Evolutionary conservation across 345 rosid genomes (phyloP).

Genomic region (Noccaea bulbosa): DNA sequence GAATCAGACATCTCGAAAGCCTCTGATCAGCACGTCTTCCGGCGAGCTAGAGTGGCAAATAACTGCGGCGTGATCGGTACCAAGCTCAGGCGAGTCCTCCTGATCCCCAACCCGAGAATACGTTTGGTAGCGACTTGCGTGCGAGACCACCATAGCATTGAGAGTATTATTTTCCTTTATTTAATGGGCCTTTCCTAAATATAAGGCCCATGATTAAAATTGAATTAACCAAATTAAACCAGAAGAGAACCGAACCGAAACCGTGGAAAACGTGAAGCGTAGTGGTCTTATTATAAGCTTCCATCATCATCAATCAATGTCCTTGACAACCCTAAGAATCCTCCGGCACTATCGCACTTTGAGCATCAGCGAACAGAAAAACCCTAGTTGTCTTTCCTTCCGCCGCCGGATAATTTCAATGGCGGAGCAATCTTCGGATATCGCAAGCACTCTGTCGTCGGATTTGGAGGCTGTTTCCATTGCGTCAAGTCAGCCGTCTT

Average conservation of each 20-base stretch:
- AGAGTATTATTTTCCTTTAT: neutral
- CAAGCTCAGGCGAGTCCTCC: constrained; percentile 26
- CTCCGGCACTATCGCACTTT: neutral
- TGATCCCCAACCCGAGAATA: constrained; percentile 30
- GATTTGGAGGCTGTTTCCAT: constrained; percentile 20
- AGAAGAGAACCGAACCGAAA: constrained; percentile 4
- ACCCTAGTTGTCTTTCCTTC: neutral
- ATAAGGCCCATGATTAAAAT: constrained; percentile 4
- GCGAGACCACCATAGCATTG: constrained; percentile 16
- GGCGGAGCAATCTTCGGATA: constrained; percentile 20
- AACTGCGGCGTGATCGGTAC: constrained; percentile 33
- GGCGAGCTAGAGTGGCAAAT: constrained; percentile 3
- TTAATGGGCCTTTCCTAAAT: constrained; percentile 23
- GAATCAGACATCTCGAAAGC: constrained; percentile 42
- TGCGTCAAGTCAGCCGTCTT: constrained; percentile 8
- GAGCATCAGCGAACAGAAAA: neutral
- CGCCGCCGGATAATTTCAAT: constrained; percentile 28
- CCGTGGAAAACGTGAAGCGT: constrained; percentile 18
- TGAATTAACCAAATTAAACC: neutral
- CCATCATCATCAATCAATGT: constrained; percentile 18
- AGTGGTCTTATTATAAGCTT: neutral
- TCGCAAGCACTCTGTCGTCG: neutral
- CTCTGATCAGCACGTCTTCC: neutral
- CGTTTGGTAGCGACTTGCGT: constrained; percentile 27
- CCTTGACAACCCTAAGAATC: neutral